Base-by-base conservation (phyloP, 352 stramenopile genomes). In the Globisporangium nunn region DNA sequence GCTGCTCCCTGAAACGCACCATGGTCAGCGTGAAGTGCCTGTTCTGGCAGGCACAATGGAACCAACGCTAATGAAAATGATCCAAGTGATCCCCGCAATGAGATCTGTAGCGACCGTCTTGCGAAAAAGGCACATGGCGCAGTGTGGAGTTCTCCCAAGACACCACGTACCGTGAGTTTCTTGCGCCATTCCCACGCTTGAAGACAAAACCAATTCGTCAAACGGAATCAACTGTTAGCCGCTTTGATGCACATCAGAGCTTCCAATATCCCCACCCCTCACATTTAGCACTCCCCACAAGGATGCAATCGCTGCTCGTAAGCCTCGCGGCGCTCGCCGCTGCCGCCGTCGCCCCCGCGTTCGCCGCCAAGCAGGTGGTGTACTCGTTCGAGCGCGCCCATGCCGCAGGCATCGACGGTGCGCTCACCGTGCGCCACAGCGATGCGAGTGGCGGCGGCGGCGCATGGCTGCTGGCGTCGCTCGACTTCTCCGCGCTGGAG, bases 341-440 rank as follows among this genome's bases (percentile, higher is more conserved):
- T n/a, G 43, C 17, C n/a, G 7, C 43, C 43, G n/a, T n/a, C 43
- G 43, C 17, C 43, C 28, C 43, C 7, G 43, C 5, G 15, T 4
- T 2, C n/a, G 43, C 17, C 43, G 43, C n/a, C 17, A 61, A 31
- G 50, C 50, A 58, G 44, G 57, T 57, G 50, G 50, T 63, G 59
- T 64, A 64, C 59, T 48, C 43, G 14, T 64, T 64, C 33, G 59
- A 60, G 6, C 39, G 30, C 39, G 48, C 31, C 3, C 41, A 30
- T 1, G 52, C 59, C 3, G 53, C 59, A 1, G 59, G 59, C 30
- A 54, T 64, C 40, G 52, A 64, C 37, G 59, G 59, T 48, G 59
- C 46, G 53, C 54, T 64, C 33, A 56, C 41, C 15, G 39, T 56
- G 45, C 46, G 52, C 31, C 53, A 64, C 53, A 50, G 33, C 33